Evolutionary conservation across 352 stramenopile species (phyloP).

Genomic region (Pseudoperonospora humuli): DNA sequence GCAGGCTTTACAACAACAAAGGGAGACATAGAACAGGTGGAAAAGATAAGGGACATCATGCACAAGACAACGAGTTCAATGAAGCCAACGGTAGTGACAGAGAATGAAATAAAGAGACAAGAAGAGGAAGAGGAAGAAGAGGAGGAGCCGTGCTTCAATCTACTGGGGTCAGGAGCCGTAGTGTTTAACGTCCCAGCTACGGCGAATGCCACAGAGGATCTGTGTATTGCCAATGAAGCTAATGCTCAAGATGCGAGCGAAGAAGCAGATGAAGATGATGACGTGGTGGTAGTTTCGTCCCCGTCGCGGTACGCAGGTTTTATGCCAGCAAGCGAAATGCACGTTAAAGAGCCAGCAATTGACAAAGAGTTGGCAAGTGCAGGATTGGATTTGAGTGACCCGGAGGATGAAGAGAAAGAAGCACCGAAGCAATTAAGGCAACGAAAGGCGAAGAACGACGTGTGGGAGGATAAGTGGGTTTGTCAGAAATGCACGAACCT

Average conservation of each 20-base stretch:
- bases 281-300: conserved; percentile 1
- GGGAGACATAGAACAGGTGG: background rate
- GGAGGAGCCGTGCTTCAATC: conserved; percentile 42
- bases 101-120: conserved; percentile 6
- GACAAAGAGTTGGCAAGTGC: conserved; percentile 39
- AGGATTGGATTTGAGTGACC: conserved; percentile 46
- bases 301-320: conserved; percentile 9
- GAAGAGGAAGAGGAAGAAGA: conserved; percentile 11
- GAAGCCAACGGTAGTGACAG: background rate
- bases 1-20: background rate
- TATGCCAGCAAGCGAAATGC: conserved; percentile 21
- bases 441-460: conserved; percentile 1
- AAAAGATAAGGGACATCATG: background rate
- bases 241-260: conserved; percentile 3
- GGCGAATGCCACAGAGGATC: background rate
- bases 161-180: conserved; percentile 24
- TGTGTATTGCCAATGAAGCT: conserved; percentile 2
- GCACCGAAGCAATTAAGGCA: conserved; percentile 3
- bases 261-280: conserved; percentile 2
- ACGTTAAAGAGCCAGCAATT: conserved; percentile 16
- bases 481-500: conserved; percentile 25
- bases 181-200: conserved; percentile 12
- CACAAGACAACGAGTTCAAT: background rate
- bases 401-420: conserved; percentile 29
- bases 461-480: conserved; percentile 21